Percentiles rank a stretch among this genome's conserved stretches.
Conservation (phyloP, 805 yeast genomes). For the Phaffomyces opuntiae region DNA sequence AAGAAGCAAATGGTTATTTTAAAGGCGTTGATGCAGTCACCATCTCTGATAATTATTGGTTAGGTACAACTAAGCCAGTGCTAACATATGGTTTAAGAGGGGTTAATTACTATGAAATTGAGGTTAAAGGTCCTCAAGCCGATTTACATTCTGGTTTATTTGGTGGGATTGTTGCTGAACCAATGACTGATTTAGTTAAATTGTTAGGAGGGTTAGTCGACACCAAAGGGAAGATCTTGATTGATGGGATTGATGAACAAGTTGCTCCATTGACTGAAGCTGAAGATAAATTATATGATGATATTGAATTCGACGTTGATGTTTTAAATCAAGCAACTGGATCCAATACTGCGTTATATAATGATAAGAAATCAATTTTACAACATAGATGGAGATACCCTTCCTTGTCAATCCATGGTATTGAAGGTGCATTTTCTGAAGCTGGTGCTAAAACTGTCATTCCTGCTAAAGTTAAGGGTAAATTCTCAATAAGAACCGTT, state of each 20-base stretch:
- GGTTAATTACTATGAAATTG: conserved; percentile 83
- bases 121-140: conserved; percentile 86
- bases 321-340: conserved; percentile 90
- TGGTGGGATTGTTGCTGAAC: conserved; percentile 97
- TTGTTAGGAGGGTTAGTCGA: conserved; percentile 75
- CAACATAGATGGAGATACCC: conserved; percentile 99
- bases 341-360: conserved; percentile 72
- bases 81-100: conserved; percentile 98
- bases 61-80: conserved; percentile 95
- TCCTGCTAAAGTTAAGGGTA: conserved; percentile 90
- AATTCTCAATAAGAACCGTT: conserved; percentile 95
- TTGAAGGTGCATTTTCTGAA: conserved; percentile 94
- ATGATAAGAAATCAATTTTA: conserved; percentile 74
- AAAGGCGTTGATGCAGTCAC: conserved; percentile 90
- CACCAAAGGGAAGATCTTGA: conserved; percentile 70
- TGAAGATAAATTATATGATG: conserved; percentile 75
- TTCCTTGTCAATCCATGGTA: conserved; percentile 90
- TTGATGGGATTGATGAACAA: conserved; percentile 89
- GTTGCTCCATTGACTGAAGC: conserved; percentile 85
- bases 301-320: conserved; percentile 74
- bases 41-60: conserved; percentile 97
- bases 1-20: conserved; percentile 76
- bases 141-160: conserved; percentile 96
- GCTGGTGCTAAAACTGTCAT: conserved; percentile 98
- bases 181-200: conserved; percentile 86